phyloP scores from a whole-genome alignment of 2,329 filamentous ascomycete genomes.

The Penicillium sp. region DNA sequence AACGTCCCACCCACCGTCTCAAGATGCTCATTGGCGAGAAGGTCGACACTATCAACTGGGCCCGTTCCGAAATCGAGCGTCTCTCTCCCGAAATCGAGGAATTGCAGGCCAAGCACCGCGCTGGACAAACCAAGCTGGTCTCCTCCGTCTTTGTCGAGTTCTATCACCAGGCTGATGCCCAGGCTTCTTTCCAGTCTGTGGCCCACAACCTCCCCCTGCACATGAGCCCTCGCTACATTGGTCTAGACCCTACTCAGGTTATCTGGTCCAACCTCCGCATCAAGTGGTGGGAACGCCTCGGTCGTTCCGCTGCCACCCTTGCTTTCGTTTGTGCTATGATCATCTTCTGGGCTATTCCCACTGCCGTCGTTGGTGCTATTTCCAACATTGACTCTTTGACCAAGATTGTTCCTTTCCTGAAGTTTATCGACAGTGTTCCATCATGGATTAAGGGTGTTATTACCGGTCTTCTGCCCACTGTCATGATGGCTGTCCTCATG shows the following conservation, averaged over 20 bases:
- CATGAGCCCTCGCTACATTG: constrained; percentile 82
- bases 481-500: constrained; percentile 80
- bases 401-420: constrained; percentile 64
- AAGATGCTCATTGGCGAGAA: constrained; percentile 76
- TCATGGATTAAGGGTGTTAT: constrained; percentile 73
- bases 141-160: constrained; percentile 92
- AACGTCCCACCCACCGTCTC: constrained; percentile 73
- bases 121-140: constrained; percentile 64
- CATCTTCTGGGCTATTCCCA: constrained; percentile 79
- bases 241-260: constrained; percentile 75
- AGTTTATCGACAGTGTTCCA: constrained; percentile 73
- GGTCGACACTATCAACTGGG: constrained; percentile 93
- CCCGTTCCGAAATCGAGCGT: constrained; percentile 71
- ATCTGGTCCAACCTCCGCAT: constrained; percentile 85
- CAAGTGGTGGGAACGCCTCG: constrained; percentile 79
- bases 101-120: constrained; percentile 65
- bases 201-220: constrained; percentile 84
- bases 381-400: constrained; percentile 76
- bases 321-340: constrained; percentile 75
- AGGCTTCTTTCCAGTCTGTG: constrained; percentile 81
- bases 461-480: constrained; percentile 76
- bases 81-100: constrained; percentile 70
- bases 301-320: constrained; percentile 68
- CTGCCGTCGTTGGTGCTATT: constrained; percentile 78
- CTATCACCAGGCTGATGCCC: constrained; percentile 74